Conservation (phyloP, 2,329 filamentous ascomycete species). For the Dactylellina drechsleri region DNA sequence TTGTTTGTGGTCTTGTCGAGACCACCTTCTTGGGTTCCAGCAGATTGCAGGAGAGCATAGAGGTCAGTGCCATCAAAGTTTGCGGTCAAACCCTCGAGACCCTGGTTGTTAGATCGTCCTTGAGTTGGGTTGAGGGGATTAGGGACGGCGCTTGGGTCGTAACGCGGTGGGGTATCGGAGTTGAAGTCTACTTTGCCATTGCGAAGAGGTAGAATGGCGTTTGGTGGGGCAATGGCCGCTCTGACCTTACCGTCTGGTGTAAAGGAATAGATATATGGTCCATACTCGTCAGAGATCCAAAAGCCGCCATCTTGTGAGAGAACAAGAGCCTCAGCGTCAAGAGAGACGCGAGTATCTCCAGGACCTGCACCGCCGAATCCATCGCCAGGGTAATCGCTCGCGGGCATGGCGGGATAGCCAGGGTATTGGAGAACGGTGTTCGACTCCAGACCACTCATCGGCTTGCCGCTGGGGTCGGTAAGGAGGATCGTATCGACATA, state of each 20-base stretch:
- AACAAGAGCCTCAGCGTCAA: slow-evolving; percentile 75
- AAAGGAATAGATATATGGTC: slow-evolving; percentile 76
- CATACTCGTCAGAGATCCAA: slow-evolving; percentile 78
- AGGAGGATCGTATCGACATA: slow-evolving; percentile 75
- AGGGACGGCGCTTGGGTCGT: slow-evolving; percentile 66
- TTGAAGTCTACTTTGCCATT: slow-evolving; percentile 71
- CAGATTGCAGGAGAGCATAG: slow-evolving; percentile 74
- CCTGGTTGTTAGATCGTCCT: slow-evolving; percentile 77
- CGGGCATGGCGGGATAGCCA: slow-evolving; percentile 72
- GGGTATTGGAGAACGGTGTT: slow-evolving; percentile 67
- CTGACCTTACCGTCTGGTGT: slow-evolving; percentile 69
- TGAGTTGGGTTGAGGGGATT: slow-evolving; percentile 69
- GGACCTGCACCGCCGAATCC: slow-evolving; percentile 72
- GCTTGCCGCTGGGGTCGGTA: slow-evolving; percentile 71
- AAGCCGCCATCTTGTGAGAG: slow-evolving; percentile 69
- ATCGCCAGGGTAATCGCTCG: slow-evolving; percentile 72
- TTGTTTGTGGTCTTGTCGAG: slow-evolving; percentile 67
- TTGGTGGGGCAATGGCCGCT: slow-evolving; percentile 72
- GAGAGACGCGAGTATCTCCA: slow-evolving; percentile 69
- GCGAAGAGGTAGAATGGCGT: slow-evolving; percentile 72
- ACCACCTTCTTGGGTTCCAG: slow-evolving; percentile 72
- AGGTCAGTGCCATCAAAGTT: slow-evolving; percentile 72
- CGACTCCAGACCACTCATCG: slow-evolving; percentile 73
- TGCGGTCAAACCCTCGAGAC: slow-evolving; percentile 76
- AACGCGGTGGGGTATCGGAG: slow-evolving; percentile 72